Base-by-base conservation (phyloP, 306 rosid genomes). In the Gastrolobium villosum region DNA sequence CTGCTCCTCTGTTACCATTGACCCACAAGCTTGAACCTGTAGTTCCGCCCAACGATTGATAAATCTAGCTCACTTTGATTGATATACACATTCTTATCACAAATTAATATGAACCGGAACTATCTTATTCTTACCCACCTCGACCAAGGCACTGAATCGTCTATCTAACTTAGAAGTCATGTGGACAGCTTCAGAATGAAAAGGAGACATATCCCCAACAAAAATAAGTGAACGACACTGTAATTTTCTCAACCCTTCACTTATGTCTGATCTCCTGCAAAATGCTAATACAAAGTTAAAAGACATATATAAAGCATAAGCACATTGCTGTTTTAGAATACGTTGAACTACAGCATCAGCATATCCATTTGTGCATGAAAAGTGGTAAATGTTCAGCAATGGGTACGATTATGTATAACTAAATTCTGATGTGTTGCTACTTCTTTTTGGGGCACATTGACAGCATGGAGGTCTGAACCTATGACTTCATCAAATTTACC, bases 1-100 rank as follows among this genome's bases (percentile, higher is more conserved):
- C 80, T 93, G 98, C 87, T 93, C 98, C 83, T 91, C 98, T 52
- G 98, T 93, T 75, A 93, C 95, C 95, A 93, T 84, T 10, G 98
- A 89, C 65, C 98, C 97, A n/a, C 98, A 93, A 48, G 91, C 87
- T 87, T 93, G 97, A 75, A 93, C 98, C 98, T 93, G 88, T 13
- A 60, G 52, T 72, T 82, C 15, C 61, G 54, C 52, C 57, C 70
- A 78, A 65, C 37, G 63, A 26, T 10, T 37, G 45, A 48, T 31
- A 50, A 76, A 54, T 81, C 14, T 73, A 82, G n/a, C 11, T 30
- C 77, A 37, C 20, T 43, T 56, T 53, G 6, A 62, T 15, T 59
- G 20, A 49, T 28, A 45, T 55, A 79, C 39, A 44, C 28, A 34
- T 20, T 76, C 69, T 5, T 74, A 50, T 54, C n/a, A 67, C 54